Base-by-base conservation (phyloP, 1,139 yeast species). In the Barnettozyma hawaiiensis region DNA sequence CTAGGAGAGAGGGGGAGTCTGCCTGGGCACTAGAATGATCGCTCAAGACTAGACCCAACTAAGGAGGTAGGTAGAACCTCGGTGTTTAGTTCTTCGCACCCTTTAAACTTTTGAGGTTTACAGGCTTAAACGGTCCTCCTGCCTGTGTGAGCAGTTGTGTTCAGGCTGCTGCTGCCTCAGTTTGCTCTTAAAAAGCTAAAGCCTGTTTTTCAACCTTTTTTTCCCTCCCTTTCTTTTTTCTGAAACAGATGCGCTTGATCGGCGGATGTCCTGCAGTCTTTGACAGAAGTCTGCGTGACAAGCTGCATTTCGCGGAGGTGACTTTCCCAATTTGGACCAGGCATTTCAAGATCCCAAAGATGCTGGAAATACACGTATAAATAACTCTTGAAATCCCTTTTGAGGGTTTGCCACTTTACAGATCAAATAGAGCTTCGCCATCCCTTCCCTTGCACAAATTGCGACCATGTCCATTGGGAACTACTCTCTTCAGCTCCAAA, bases 391-490 rank as follows among this genome's bases (percentile, higher is more conserved):
- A 18, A 31, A 4, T 18, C 21, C 33, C 14, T 16, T 31, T 19
- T 14, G 21, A 21, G n/a, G n/a, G 32, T 27, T 35, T 27, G 14
- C 20, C 23, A 14, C 12, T 11, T n/a, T n/a, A n/a, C 32, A 27
- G 19, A 20, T 26, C 21, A 35, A 24, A 12, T 16, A 20, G n/a
- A 16, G 8, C 16, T 32, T n/a, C n/a, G n/a, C 20, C 12, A 2
- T n/a, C 32, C 32, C 19, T 31, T n/a, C n/a, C n/a, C 31, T 19
- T 16, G n/a, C 21, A 15, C 19, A 16, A n/a, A 18, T 16, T 8
- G 18, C 33, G 18, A 16, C 19, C 5, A 51, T 51, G 54, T 51
- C 54, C 6, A 42, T 51, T 18, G 53, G 48, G 36, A 48, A 49
- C 40, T 44, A 45, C 31, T 31, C 42, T 31, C 39, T 44, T 29